Conservation (phyloP, 352 stramenopile genomes). For the Globisporangium spiculum region DNA sequence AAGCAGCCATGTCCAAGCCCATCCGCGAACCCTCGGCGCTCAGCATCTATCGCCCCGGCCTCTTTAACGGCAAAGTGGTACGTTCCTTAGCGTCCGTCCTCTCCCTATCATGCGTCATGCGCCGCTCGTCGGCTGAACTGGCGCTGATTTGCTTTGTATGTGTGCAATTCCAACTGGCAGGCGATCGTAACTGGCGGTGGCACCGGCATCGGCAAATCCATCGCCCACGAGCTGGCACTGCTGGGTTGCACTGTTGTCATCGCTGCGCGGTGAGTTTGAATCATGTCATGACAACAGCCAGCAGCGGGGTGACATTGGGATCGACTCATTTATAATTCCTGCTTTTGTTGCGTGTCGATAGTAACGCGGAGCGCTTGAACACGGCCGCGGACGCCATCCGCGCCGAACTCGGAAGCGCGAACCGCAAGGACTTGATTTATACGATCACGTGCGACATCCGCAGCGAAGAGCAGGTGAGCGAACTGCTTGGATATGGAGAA, state of each 20-base stretch:
- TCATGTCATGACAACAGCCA: background rate
- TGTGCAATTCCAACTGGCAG: constrained; percentile 13
- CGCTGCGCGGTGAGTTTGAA: constrained; percentile 48
- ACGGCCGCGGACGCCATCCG: constrained; percentile 58
- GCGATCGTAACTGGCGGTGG: constrained; percentile 86
- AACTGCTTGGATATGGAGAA: background rate
- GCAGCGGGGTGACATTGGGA: background rate
- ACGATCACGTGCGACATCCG: constrained; percentile 75
- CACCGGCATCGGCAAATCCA: constrained; percentile 84
- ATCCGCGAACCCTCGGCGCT: constrained; percentile 52
- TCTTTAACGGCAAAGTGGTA: constrained; percentile 81
- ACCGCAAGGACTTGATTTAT: constrained; percentile 40
- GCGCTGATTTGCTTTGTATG: background rate
- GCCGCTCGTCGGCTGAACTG: background rate
- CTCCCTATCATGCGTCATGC: background rate
- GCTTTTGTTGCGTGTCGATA: constrained; percentile 15
- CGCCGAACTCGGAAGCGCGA: constrained; percentile 35
- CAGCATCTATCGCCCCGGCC: constrained; percentile 58
- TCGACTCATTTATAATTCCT: background rate
- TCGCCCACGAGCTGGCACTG: constrained; percentile 72
- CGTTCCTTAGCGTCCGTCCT: constrained; percentile 7
- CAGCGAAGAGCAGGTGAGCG: constrained; percentile 51
- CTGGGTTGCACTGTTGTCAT: constrained; percentile 83
- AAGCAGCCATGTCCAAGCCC: constrained; percentile 8
- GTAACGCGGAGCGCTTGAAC: constrained; percentile 66